Base-by-base conservation (phyloP, 2,329 filamentous ascomycete genomes). In the Pyrenochaeta sp. region DNA sequence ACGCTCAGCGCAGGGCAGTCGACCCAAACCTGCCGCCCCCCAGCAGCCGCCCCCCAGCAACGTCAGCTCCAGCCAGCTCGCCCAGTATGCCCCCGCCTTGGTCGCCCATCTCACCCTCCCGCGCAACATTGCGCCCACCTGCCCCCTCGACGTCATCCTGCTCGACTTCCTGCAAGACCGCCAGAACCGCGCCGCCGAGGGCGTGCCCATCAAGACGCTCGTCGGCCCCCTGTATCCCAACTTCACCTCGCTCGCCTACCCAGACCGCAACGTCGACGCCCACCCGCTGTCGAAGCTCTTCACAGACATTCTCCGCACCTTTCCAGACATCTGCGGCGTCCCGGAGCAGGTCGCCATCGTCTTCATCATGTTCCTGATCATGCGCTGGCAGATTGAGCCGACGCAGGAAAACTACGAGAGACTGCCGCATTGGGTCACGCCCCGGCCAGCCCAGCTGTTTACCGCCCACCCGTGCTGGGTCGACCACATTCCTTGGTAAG, bases 241-340 rank as follows among this genome's bases (percentile, higher is more conserved):
- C 51, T 90, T 96, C 51, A 88, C 88, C 0, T 90, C 89, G 1
- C 82, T 96, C 4, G 83, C 94, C 33, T 91, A 94, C 68, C 90
- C 90, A 0, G 80, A 86, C 35, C 82, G 83, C 45, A 82, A 81
- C 55, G 79, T 79, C 7, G 83, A 83, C 64, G 85, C 87, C 1
- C 91, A 96, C 67, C 91, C 91, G 1, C 80, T 96, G 1, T 94
- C 91, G 6, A 91, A 91, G 61, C 85, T 96, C 12, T 91, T 96
- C 70, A 93, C 90, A 36, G 91, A 96, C 73, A 92, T 96, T 53
- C 80, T 96, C 10, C 82, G 85, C 59, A 91, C 89, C n/a, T 96
- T 96, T 64, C 91, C 92, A 0, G 88, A 90, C 64, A 86, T 97
- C 27, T 85, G 83, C 3, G 83, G 82, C n/a, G 82, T 96, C 0